Conservation (phyloP, 108 stramenopile genomes). For the Cylindrotheca closterium region DNA sequence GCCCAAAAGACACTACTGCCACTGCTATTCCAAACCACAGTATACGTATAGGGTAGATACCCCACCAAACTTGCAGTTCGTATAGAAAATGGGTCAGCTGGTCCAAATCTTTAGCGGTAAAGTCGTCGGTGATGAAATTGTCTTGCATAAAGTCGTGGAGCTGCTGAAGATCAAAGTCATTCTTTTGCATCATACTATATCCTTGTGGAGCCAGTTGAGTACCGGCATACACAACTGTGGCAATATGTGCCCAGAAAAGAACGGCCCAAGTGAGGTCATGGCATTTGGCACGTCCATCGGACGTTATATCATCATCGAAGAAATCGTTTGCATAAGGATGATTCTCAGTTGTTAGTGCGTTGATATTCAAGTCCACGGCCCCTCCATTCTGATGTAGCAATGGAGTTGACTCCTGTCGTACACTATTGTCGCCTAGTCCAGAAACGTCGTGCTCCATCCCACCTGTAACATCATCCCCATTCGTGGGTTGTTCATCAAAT, state of each 20-base stretch:
- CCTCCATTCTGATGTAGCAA: background rate
- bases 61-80: slow-evolving; percentile 6
- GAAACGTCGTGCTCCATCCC: background rate
- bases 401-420: background rate
- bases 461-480: background rate
- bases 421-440: background rate
- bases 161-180: slow-evolving; percentile 19
- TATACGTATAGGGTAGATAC: slow-evolving; percentile 26
- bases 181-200: slow-evolving; percentile 14
- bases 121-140: slow-evolving; percentile 17
- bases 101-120: slow-evolving; percentile 16
- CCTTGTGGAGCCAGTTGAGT: slow-evolving; percentile 18
- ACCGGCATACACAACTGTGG: slow-evolving; percentile 16
- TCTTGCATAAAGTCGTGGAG: slow-evolving; percentile 17
- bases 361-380: background rate
- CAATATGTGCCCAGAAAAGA: slow-evolving; percentile 24
- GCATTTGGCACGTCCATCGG: background rate
- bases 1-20: slow-evolving; percentile 7
- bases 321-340: background rate
- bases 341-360: background rate
- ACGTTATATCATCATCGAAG: background rate
- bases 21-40: slow-evolving; percentile 9
- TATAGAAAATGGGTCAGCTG: slow-evolving; percentile 25
- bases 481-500: background rate
- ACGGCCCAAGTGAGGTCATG: slow-evolving; percentile 15